Base-by-base conservation (phyloP, 495 filamentous ascomycete species). In the Talaromyces trachyspermus region DNA sequence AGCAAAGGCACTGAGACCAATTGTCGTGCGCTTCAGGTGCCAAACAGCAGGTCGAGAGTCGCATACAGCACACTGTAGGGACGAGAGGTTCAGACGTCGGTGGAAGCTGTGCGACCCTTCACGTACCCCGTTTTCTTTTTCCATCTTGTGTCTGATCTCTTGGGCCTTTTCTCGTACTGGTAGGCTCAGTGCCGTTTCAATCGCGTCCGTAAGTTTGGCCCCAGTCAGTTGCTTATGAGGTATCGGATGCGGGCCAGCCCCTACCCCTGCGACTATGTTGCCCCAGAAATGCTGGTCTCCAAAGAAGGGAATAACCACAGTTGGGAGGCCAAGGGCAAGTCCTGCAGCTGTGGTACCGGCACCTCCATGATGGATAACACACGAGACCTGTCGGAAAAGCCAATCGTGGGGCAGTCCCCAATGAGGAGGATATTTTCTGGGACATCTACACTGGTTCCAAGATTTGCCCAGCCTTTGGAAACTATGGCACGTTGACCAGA, bases 271-370 rank as follows among this genome's bases (percentile, higher is more conserved):
- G n/a, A 91, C 76, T 72, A 90, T 85, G 1, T 74, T 65, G 14
- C 86, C 87, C 87, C 87, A 91, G 51, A 89, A 91, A 1, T 83
- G 81, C 56, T 90, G 86, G 49, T 90, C 87, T 6, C 87, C 87
- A 54, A 92, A 91, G 65, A 92, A 92, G 0, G 87, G 87, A 7
- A 92, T 78, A 20, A 92, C 72, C 0, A 86, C 72, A 0, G 87
- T 89, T 3, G 87, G 87, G 24, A 76, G 74, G 1, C 82, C 85
- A 0, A 72, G 62, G 2, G 79, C 69, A 38, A 92, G 78, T 3
- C 87, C 86, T 2, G 79, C 80, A 2, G 87, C 87, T 5, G 84
- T 89, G 8, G 87, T 91, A 22, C 87, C 87, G 6, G 87, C 87
- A 27, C 87, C 87, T 25, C 87, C 87, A 49, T 90, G 87, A 46